Evolutionary conservation across 495 filamentous ascomycete species (phyloP).

Genomic region (Polyplosphaeria fusca): DNA sequence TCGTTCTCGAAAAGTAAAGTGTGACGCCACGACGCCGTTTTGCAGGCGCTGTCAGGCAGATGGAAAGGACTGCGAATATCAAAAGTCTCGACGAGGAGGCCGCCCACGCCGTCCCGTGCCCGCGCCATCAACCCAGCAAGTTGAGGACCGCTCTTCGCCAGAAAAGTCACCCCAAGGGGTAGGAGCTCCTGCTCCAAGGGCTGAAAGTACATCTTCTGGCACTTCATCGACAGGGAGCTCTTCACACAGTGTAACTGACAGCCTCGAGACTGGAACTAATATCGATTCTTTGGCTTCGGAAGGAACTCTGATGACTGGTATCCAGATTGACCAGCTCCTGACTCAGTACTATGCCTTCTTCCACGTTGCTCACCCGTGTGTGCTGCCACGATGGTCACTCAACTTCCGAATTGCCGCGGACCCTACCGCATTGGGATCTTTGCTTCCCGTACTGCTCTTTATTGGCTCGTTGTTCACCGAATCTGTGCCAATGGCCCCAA

Average conservation of each 20-base stretch:
- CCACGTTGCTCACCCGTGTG: conserved; percentile 65
- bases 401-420: not conserved
- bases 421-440: conserved; percentile 8
- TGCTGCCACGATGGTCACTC: conserved; percentile 47
- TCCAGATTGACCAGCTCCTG: conserved; percentile 15
- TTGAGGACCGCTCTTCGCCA: not conserved
- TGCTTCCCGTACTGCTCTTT: conserved; percentile 63
- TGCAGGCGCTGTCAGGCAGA: conserved; percentile 17
- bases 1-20: conserved; percentile 18
- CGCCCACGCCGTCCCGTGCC: conserved; percentile 9
- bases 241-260: conserved; percentile 6
- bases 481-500: conserved; percentile 26
- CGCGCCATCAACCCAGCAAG: not conserved
- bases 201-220: conserved; percentile 2
- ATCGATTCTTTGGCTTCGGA: not conserved
- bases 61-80: conserved; percentile 21
- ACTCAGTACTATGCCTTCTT: conserved; percentile 45
- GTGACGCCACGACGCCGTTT: conserved; percentile 16
- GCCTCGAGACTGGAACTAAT: not conserved
- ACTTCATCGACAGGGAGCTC: not conserved
- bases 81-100: conserved; percentile 26
- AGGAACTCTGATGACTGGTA: not conserved
- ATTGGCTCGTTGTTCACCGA: conserved; percentile 61
- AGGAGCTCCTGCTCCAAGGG: not conserved
- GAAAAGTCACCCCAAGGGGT: not conserved